Evolutionary conservation across 2,329 filamentous ascomycete genomes (phyloP).

Genomic region (Aspergillus pseudoterreus): DNA sequence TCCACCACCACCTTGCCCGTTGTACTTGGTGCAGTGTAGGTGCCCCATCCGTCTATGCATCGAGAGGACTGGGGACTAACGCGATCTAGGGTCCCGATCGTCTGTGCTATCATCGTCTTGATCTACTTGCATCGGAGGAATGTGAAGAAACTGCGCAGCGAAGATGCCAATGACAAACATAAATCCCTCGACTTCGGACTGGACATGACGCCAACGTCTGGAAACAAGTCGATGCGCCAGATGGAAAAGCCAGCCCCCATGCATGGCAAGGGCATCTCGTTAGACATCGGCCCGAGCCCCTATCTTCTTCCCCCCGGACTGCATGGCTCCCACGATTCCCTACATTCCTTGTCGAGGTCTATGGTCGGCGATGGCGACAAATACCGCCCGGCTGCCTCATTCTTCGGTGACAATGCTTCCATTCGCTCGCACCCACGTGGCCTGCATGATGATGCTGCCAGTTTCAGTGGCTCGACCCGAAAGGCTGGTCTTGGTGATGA

Average conservation of each 20-base stretch:
- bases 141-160: slow-evolving; percentile 64
- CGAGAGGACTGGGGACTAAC: slow-evolving; percentile 1
- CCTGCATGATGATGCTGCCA: slow-evolving; percentile 48
- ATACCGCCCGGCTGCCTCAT: slow-evolving; percentile 63
- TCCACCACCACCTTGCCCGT: slow-evolving; percentile 63
- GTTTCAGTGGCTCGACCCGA: slow-evolving; percentile 50
- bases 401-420: slow-evolving; percentile 48
- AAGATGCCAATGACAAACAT: slow-evolving; percentile 83
- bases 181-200: slow-evolving; percentile 91
- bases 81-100: slow-evolving; percentile 66
- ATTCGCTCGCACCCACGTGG: slow-evolving; percentile 34
- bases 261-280: slow-evolving; percentile 51
- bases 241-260: slow-evolving; percentile 39
- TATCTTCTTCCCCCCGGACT: slow-evolving; percentile 87
- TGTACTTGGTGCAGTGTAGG: slow-evolving; percentile 67
- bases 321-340: slow-evolving; percentile 76
- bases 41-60: neutral
- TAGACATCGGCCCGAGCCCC: slow-evolving; percentile 66
- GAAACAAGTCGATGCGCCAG: slow-evolving; percentile 55
- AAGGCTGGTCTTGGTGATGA: slow-evolving; percentile 40
- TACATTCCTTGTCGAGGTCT: slow-evolving; percentile 78
- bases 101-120: slow-evolving; percentile 63
- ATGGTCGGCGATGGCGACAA: slow-evolving; percentile 76
- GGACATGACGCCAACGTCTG: slow-evolving; percentile 46
- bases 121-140: slow-evolving; percentile 77